These are phyloP conservation scores for Claviceps digitariae DNA, from an alignment of 2,329 filamentous ascomycete species.

Conservation along the genomic window DNA sequence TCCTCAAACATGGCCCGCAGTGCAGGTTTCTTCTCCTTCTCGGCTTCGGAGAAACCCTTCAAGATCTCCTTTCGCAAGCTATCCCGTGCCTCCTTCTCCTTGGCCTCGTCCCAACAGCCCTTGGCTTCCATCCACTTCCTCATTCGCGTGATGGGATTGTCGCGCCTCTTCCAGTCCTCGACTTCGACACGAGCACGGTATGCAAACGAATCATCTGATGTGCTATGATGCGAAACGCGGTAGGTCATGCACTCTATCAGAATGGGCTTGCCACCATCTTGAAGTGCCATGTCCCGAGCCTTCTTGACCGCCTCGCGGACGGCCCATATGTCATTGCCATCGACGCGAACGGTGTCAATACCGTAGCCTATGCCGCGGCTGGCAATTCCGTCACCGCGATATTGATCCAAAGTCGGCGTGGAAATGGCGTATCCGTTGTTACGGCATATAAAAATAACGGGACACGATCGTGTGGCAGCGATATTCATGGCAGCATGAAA, in stretches of 20 bases:
- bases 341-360: constrained; percentile 84
- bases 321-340: constrained; percentile 90
- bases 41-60: constrained; percentile 70
- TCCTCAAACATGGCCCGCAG: constrained; percentile 68
- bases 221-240: constrained; percentile 95
- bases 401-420: constrained; percentile 80
- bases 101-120: constrained; percentile 70
- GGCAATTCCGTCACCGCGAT: constrained; percentile 82
- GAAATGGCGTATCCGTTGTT: constrained; percentile 91
- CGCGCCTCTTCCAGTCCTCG: constrained; percentile 84
- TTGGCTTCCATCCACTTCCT: constrained; percentile 83
- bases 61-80: constrained; percentile 61
- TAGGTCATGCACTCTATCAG: constrained; percentile 96
- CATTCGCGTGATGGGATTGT: constrained; percentile 75
- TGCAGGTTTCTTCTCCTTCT: constrained; percentile 66
- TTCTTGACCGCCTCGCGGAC: constrained; percentile 67
- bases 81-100: constrained; percentile 60
- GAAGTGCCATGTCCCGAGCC: constrained; percentile 65
- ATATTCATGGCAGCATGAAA: constrained; percentile 89
- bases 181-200: constrained; percentile 90
- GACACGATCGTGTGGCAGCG: constrained; percentile 76
- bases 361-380: constrained; percentile 79
- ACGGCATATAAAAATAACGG: constrained; percentile 78
- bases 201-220: constrained; percentile 90
- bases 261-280: constrained; percentile 68